Percentiles rank a stretch among this genome's conserved stretches.
These are phyloP conservation scores for Tolypocladium ovalisporum DNA, from an alignment of 2,329 filamentous ascomycete genomes.

Conservation along the genomic window DNA sequence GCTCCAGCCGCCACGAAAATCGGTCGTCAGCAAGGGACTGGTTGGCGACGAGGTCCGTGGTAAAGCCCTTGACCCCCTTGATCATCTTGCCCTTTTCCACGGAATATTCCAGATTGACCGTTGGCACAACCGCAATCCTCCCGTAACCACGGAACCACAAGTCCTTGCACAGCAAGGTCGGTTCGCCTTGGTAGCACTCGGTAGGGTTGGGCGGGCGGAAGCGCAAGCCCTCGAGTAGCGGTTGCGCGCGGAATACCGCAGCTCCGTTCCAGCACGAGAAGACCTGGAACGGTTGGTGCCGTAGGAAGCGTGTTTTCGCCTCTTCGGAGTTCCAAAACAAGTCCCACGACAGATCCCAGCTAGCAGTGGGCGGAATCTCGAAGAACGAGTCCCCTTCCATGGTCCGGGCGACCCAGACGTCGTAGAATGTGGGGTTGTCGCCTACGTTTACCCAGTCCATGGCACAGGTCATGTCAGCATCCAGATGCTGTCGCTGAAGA, in stretches of 20 bases:
- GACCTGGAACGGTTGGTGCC: constrained; percentile 42
- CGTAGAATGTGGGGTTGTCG: constrained; percentile 39
- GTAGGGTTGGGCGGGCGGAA: constrained; percentile 28
- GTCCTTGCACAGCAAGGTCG: constrained; percentile 45
- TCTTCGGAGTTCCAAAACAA: constrained; percentile 40
- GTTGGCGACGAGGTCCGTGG: constrained; percentile 19
- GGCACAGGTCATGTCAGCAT: constrained; percentile 44
- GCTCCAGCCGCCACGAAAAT: constrained; percentile 31
- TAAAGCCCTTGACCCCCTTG: constrained; percentile 40
- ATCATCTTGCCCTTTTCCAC: constrained; percentile 30
- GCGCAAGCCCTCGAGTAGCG: constrained; percentile 30
- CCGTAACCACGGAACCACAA: constrained; percentile 38
- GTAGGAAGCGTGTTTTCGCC: constrained; percentile 19
- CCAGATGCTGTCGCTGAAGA: constrained; percentile 32
- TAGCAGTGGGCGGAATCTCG: constrained; percentile 35
- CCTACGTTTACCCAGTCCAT: constrained; percentile 45
- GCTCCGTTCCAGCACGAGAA: constrained; percentile 53
- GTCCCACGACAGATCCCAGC: constrained; percentile 36
- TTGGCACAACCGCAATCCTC: constrained; percentile 44
- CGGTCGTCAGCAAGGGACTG: constrained; percentile 16
- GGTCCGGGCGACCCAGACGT: constrained; percentile 43
- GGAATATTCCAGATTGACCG: constrained; percentile 44
- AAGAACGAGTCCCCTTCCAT: constrained; percentile 46
- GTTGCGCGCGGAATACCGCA: constrained; percentile 33
- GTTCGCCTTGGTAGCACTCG: constrained; percentile 45